Evolutionary conservation across 306 rosid species (phyloP), one percentile per base, ranked within the genome.

Genomic region (Sindora glabra): DNA sequence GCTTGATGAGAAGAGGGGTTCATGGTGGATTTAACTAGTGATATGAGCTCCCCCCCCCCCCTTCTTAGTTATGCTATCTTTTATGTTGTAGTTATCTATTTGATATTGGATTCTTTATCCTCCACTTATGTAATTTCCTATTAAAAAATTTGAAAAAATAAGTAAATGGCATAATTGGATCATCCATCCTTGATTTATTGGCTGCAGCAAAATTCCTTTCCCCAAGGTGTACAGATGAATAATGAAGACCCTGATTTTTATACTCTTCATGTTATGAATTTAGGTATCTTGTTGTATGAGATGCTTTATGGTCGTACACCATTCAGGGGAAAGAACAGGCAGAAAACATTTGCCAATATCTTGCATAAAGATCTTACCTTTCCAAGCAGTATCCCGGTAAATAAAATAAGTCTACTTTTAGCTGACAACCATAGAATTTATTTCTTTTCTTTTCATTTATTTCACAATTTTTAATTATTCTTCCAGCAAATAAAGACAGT

Each of bases 271-370:
- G 57, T 68, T 67, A 56, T 69, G 63, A 56, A 36, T 72, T 61
- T 70, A 92, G 98, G 98, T 68, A 77, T 88, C 60, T 75, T 92
- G 74, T 57, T 92, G 82, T 92, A 92, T 59, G 98, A 92, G 77
- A 86, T 92, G 98, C 86, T 92, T 17, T 92, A 88, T 26, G 96
- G 98, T 2, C 96, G 95, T 12, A 92, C 98, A 10, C 98, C 98
- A 33, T 92, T 92, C 57, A 74, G 96, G 65, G 98, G 98, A 8
- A 92, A 86, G 79, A 83, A 88, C 34, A 88, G 98, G 65, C 87
- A 83, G 75, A 86, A 76, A 74, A 88, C 98, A 62, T 92, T 88
- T 64, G 64, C 95, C 64, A 92, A 92, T 63, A 78, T 92, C 74
- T 78, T 92, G 62, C 78, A 79, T 82, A 92, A 92, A 78, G 96